Percentiles rank a stretch among this genome's conserved stretches.
Evolutionary conservation across 805 yeast genomes (phyloP).

Genomic region (Pichia ethanolica): DNA sequence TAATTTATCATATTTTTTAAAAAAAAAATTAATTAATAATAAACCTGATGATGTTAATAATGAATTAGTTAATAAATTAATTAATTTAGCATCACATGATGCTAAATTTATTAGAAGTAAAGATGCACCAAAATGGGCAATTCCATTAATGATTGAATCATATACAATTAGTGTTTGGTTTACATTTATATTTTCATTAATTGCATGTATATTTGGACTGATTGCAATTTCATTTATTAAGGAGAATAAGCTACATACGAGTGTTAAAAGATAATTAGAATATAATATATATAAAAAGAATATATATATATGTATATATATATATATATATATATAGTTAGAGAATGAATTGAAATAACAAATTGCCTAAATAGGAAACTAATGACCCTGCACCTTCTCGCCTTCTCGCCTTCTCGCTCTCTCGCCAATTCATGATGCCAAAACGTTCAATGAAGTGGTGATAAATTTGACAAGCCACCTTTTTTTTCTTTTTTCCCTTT

Average conservation of each 20-base stretch:
- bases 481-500: too few species aligned
- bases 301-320: too few species aligned
- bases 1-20: conserved; percentile 29
- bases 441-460: too few species aligned
- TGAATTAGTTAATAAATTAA: conserved; percentile 34
- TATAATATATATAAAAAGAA: not conserved
- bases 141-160: conserved; percentile 38
- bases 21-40: conserved; percentile 24
- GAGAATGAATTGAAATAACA: too few species aligned
- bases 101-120: conserved; percentile 42
- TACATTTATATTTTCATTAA: conserved; percentile 41
- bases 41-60: conserved; percentile 31
- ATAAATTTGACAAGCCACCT: too few species aligned
- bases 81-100: conserved; percentile 46
- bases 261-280: conserved; percentile 33
- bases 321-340: too few species aligned
- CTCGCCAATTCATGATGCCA: too few species aligned
- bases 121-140: conserved; percentile 46
- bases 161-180: conserved; percentile 48
- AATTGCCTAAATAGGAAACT: too few species aligned
- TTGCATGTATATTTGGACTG: conserved; percentile 34
- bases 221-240: conserved; percentile 40
- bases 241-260: conserved; percentile 51
- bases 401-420: too few species aligned
- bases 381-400: too few species aligned